These are phyloP conservation scores for Phytophthora pseudosyringae DNA, from an alignment of 352 stramenopile genomes.

Conservation along the genomic window DNA sequence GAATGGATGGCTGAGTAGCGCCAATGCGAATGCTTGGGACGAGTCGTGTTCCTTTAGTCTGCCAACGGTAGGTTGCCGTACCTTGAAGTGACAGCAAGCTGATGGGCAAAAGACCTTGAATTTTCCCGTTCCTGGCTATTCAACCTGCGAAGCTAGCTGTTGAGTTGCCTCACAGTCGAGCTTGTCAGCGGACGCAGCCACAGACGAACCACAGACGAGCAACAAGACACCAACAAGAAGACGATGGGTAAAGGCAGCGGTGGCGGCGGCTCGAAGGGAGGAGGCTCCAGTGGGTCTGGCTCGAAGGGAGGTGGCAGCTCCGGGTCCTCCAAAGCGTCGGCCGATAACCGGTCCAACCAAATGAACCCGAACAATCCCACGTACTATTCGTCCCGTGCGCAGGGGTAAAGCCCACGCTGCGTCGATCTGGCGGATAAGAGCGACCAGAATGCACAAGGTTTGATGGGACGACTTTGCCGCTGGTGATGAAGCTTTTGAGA, in stretches of 20 bases:
- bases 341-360: conserved; percentile 2
- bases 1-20: not conserved
- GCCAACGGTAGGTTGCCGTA: too few species aligned
- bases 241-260: conserved; percentile 5
- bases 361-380: conserved; percentile 5
- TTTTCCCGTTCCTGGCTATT: not conserved
- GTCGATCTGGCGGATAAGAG: too few species aligned
- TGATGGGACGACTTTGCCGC: not conserved
- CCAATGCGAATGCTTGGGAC: not conserved
- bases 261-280: not conserved
- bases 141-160: not conserved
- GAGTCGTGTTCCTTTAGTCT: not conserved
- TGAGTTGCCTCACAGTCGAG: not conserved
- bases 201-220: too few species aligned
- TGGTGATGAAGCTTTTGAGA: not conserved
- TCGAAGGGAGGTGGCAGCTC: conserved; percentile 3
- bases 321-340: not conserved
- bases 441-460: not conserved
- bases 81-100: not conserved
- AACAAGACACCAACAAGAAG: not conserved
- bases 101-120: not conserved
- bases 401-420: not conserved
- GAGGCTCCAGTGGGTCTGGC: not conserved
- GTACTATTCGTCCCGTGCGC: conserved; percentile 4
- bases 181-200: not conserved